Base-by-base conservation (phyloP, 2,329 filamentous ascomycete genomes). In the Westerdykella sp. region DNA sequence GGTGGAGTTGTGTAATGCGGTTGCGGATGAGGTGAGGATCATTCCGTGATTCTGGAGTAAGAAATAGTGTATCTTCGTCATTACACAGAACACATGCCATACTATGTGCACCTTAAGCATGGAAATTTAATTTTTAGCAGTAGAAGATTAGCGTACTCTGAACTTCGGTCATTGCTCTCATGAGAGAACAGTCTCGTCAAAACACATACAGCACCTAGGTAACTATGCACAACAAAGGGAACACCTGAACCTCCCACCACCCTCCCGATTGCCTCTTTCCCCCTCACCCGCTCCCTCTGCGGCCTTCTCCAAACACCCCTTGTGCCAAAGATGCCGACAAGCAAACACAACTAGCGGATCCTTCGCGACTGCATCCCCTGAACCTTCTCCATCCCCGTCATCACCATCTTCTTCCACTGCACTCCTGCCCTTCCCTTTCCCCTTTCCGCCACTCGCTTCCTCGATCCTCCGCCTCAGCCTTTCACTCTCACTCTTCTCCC, bases 1-100 rank as follows among this genome's bases (percentile, higher is more conserved):
- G 53, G 91, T 97, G 22, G 90, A 95, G 56, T 73, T 97, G 51
- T 94, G 79, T 53, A 76, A 80, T 66, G 80, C 79, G 18, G 73
- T 81, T 52, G 79, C 80, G 6, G 73, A 66, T 51, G 77, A 81
- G 58, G 73, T 81, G 13, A 56, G 54, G 40, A 43, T 56, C n/a
- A 15, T 35, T 14, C 32, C 32, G n/a, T 35, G 21, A 14, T 18
- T 11, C n/a, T 18, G 42, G 11, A 18, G 2, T 13, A 13, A 21
- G 6, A 28, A 7, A 14, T 11, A 35, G 18, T 21, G 30, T 35
- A 35, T 11, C 25, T 9, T 28, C 7, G 25, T 28, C 25, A 28
- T 28, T 28, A 28, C 25, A 28, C 18, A 21, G 18, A 21, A 21
- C 18, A 21, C 18, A 21, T 21, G 18, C 4, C 18, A 3, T 21